Base-by-base conservation (phyloP, 495 filamentous ascomycete genomes). In the Aspergillus steynii region DNA sequence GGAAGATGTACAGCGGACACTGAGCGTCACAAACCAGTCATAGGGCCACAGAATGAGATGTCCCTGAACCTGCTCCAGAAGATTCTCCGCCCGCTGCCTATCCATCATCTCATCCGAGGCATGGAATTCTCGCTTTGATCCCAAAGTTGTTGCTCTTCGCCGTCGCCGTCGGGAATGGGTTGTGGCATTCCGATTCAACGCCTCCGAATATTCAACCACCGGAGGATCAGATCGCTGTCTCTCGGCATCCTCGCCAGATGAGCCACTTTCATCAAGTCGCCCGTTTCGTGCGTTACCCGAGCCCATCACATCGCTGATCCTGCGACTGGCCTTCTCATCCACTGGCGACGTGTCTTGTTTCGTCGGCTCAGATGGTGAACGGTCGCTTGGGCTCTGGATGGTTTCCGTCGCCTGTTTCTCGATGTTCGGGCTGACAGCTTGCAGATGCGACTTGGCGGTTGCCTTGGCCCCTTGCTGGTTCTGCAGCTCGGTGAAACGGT, bases 21-120 rank as follows among this genome's bases (percentile, higher is more conserved):
- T 25, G 37, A 10, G 27, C 26, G 8, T 34, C 29, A 61, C 59
- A 10, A 46, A 85, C 92, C 96, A 99, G 60, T 99, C 90, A 71
- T 96, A 95, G 15, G 95, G 95, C 81, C 93, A 99, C 56, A 91
- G 74, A 29, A 99, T 93, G 46, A 99, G 77, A 72, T 92, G 84
- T 8, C 95, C 95, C 73, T 97, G 96, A 42, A 91, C 86, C 80
- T 93, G 78, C 58, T 86, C 82, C 67, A 97, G 77, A 65, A 96
- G 76, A 62, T 90, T 88, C 67, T 96, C 93, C 6, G 91, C 90
- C 58, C 91, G 90, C 15, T 80, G 82, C 51, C 81, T 83, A 53
- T 83, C 82, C 64, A 97, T 77, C 47, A 96, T 68, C 52, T 94
- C 90, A 65, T 94, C 92, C 12, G 80, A 79, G 1, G 82, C 81